Evolutionary conservation across 306 rosid species (phyloP).

Genomic region (Cucumis sativus): DNA sequence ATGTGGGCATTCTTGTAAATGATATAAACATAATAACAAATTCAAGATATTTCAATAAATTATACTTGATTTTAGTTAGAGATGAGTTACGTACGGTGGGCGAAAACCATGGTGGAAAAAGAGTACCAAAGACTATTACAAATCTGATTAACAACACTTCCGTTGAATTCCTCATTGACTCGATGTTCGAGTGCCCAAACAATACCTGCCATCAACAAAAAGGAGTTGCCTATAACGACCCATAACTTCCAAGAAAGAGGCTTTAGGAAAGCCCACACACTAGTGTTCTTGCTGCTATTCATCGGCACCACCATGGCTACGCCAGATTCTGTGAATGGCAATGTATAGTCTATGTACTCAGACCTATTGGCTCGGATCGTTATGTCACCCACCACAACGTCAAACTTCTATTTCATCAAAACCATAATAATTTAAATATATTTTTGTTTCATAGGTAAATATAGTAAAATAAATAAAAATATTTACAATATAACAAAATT

Average conservation of each 20-base stretch:
- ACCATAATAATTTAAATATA: no score
- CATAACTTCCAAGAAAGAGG: constrained; percentile 29
- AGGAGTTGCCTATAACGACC: constrained; percentile 15
- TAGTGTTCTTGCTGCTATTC: not conserved
- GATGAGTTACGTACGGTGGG: constrained; percentile 29
- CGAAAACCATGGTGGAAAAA: constrained; percentile 53
- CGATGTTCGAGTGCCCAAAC: constrained; percentile 38
- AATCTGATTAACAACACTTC: constrained; percentile 16
- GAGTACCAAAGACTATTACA: constrained; percentile 48
- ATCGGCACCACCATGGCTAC: constrained; percentile 23
- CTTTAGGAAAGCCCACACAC: constrained; percentile 29
- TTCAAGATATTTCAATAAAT: no score
- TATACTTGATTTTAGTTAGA: not conserved
- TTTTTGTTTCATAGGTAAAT: no score
- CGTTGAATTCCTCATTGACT: constrained; percentile 21
- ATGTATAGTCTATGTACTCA: constrained; percentile 22
- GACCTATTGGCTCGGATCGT: constrained; percentile 21
- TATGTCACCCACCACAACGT: constrained; percentile 30
- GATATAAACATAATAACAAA: no score
- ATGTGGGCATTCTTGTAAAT: no score
- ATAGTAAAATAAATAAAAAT: no score
- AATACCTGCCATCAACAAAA: constrained; percentile 21
- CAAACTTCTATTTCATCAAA: constrained; percentile 8
- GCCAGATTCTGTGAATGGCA: constrained; percentile 30
- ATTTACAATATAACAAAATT: no score